Conservation (phyloP, 2,329 filamentous ascomycete species). For the Cercospora sp. region DNA sequence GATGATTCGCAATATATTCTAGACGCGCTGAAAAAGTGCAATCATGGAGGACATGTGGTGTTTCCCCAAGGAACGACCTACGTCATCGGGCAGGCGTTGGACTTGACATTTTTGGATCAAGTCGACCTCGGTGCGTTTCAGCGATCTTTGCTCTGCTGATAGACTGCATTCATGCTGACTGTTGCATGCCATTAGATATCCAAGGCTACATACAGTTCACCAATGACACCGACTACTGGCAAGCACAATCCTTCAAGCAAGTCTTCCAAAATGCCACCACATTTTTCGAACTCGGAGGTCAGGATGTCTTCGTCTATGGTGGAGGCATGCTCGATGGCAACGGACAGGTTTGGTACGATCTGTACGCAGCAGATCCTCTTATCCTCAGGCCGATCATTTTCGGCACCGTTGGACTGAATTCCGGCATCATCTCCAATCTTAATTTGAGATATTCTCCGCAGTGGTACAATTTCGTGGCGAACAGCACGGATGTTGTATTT, state of each 20-base stretch:
- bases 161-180: slow-evolving; percentile 13
- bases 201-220: slow-evolving; percentile 63
- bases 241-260: slow-evolving; percentile 62
- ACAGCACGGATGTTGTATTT: slow-evolving; percentile 64
- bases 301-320: slow-evolving; percentile 68
- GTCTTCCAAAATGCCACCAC: slow-evolving; percentile 66
- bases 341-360: slow-evolving; percentile 65
- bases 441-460: slow-evolving; percentile 61
- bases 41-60: slow-evolving; percentile 62
- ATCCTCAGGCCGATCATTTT: slow-evolving; percentile 61
- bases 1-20: slow-evolving; percentile 57
- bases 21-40: slow-evolving; percentile 59
- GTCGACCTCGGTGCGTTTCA: slow-evolving; percentile 53
- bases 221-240: slow-evolving; percentile 69
- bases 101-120: slow-evolving; percentile 63
- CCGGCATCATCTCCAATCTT: slow-evolving; percentile 60
- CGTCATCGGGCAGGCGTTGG: slow-evolving; percentile 62
- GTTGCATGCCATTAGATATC: slow-evolving; percentile 46
- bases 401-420: slow-evolving; percentile 57
- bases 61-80: slow-evolving; percentile 59
- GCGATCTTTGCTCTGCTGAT: background rate
- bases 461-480: slow-evolving; percentile 67
- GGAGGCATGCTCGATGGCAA: slow-evolving; percentile 64
- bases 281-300: slow-evolving; percentile 67
- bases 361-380: slow-evolving; percentile 58